A percentile compares a stretch with the other conserved stretches of the same genome.
These are phyloP conservation scores for Euphorbia corollata DNA, from an alignment of 441 rosid species.

Conservation along the genomic window DNA sequence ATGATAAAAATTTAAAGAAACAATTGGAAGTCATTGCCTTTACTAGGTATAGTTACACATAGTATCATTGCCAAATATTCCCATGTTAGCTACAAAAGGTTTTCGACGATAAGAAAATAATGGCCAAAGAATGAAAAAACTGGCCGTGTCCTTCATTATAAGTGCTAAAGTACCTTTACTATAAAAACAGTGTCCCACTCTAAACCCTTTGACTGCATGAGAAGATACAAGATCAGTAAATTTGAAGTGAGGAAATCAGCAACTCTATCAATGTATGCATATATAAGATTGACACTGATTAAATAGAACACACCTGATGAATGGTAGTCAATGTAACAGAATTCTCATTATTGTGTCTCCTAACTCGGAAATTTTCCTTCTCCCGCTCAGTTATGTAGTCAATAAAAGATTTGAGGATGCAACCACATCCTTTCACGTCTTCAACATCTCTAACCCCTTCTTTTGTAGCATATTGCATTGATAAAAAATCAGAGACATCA, in stretches of 20 bases:
- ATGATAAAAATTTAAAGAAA: background rate
- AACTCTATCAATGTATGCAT: slow-evolving; percentile 10
- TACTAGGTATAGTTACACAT: background rate
- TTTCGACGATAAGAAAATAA: background rate
- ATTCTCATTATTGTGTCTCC: slow-evolving; percentile 65
- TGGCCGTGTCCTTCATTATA: background rate
- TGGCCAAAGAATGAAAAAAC: background rate
- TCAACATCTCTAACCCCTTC: slow-evolving; percentile 30
- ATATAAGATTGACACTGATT: slow-evolving; percentile 9
- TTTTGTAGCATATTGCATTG: slow-evolving; percentile 34
- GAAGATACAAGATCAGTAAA: slow-evolving; percentile 18
- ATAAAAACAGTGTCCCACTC: slow-evolving; percentile 96
- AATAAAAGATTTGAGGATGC: slow-evolving; percentile 48
- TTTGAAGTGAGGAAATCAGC: slow-evolving; percentile 17
- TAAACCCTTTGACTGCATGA: slow-evolving; percentile 88
- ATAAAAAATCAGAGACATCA: slow-evolving; percentile 74
- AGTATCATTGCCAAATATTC: background rate
- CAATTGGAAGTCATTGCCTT: background rate
- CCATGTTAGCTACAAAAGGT: background rate
- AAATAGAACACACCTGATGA: slow-evolving; percentile 64
- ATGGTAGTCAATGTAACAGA: slow-evolving; percentile 90
- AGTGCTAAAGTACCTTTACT: slow-evolving; percentile 56
- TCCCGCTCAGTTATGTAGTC: slow-evolving; percentile 62
- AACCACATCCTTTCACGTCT: slow-evolving; percentile 52
- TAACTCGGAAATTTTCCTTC: slow-evolving; percentile 60